These are phyloP conservation scores for Lathyrus sativus DNA, from an alignment of 306 rosid species.

Conservation along the genomic window DNA sequence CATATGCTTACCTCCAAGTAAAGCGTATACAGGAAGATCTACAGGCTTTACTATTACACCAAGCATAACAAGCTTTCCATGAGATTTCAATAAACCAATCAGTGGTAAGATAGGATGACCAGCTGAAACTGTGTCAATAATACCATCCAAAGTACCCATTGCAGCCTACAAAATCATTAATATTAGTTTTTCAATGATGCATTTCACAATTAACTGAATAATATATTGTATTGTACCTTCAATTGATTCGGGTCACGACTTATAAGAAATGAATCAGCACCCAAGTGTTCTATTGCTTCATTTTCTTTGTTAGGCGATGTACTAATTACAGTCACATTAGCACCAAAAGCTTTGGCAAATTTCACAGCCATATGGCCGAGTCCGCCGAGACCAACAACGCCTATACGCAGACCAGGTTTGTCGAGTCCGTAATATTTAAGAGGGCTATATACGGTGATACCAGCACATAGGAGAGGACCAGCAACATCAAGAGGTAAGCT, in stretches of 20 bases:
- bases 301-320: constrained; percentile 53
- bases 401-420: constrained; percentile 50
- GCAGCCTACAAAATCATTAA: constrained; percentile 23
- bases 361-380: constrained; percentile 61
- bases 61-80: constrained; percentile 47
- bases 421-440: constrained; percentile 44
- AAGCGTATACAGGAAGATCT: constrained; percentile 38
- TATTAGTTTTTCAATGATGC: not conserved
- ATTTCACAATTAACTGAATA: not conserved
- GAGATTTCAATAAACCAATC: constrained; percentile 37
- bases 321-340: constrained; percentile 54
- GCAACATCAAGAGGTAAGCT: constrained; percentile 49
- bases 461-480: constrained; percentile 67
- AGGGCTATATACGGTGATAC: constrained; percentile 64
- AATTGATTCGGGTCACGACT: constrained; percentile 46
- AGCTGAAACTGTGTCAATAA: constrained; percentile 45
- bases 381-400: constrained; percentile 64
- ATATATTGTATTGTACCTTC: constrained; percentile 14
- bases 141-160: constrained; percentile 42
- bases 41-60: constrained; percentile 43
- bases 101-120: constrained; percentile 37
- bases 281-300: constrained; percentile 48
- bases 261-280: constrained; percentile 54
- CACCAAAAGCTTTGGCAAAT: constrained; percentile 62
- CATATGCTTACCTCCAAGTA: constrained; percentile 27